A percentile compares a stretch with the other conserved stretches of the same genome.
These are phyloP conservation scores for Eimeria necatrix DNA, from an alignment of 169 alveolate species.

Conservation along the genomic window DNA sequence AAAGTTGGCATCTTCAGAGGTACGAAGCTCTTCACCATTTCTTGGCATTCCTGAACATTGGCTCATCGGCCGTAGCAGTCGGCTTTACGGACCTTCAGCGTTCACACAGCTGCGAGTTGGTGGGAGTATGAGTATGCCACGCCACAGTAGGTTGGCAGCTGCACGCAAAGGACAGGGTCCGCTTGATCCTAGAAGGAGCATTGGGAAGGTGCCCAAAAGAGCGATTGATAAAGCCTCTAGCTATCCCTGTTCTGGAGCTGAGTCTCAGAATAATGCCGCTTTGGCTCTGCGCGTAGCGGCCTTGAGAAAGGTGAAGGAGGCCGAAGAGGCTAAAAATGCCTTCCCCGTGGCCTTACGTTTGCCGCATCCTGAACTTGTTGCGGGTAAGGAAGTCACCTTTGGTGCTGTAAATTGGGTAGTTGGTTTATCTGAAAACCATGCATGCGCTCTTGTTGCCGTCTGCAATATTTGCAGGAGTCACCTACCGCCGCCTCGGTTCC, in stretches of 20 bases:
- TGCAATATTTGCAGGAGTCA: slow-evolving; percentile 14
- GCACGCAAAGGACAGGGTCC: neutral
- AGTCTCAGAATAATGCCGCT: neutral
- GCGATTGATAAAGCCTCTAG: neutral
- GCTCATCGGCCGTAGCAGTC: neutral
- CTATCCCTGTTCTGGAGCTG: neutral
- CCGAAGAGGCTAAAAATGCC: slow-evolving; percentile 21
- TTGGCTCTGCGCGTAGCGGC: neutral
- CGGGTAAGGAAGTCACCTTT: neutral
- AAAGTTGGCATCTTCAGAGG: too few relatives aligned
- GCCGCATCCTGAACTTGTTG: slow-evolving; percentile 61
- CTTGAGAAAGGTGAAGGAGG: slow-evolving; percentile 34
- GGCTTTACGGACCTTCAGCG: neutral
- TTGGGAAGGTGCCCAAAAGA: neutral
- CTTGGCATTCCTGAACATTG: too few relatives aligned
- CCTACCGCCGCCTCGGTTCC: slow-evolving; percentile 58
- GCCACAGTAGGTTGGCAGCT: neutral
- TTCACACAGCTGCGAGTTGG: neutral
- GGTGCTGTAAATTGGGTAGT: neutral
- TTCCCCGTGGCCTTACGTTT: slow-evolving; percentile 39
- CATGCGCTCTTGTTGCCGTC: neutral
- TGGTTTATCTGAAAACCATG: neutral
- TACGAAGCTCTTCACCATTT: too few relatives aligned
- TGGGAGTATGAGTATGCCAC: neutral
- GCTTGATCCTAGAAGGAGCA: neutral